A percentile compares a stretch with the other conserved stretches of the same genome.
These are phyloP conservation scores for Eruca vesicaria DNA, from an alignment of 441 rosid species.

Conservation along the genomic window DNA sequence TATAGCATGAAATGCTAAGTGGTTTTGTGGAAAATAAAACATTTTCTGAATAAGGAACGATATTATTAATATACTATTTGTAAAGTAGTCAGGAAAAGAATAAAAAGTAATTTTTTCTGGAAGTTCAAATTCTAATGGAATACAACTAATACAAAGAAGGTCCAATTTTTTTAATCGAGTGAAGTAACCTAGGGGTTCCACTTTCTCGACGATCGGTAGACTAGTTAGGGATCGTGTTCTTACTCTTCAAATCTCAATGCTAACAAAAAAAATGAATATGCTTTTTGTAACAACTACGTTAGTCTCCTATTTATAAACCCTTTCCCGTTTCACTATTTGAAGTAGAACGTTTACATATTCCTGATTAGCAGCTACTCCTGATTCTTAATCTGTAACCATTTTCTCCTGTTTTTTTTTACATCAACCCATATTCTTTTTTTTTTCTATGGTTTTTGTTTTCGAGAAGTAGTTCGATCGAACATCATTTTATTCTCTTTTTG, in stretches of 20 bases:
- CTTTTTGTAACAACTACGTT: not conserved
- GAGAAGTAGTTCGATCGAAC: not conserved
- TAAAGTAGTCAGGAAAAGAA: not conserved
- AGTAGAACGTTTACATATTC: not conserved
- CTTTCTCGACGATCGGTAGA: not conserved
- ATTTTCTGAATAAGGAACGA: not conserved
- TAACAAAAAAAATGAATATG: not conserved
- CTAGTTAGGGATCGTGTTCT: constrained; percentile 10
- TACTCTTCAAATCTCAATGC: constrained; percentile 30
- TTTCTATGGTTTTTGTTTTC: constrained; percentile 6
- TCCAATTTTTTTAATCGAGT: not conserved
- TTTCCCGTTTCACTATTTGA: not conserved
- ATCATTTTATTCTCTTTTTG: not conserved
- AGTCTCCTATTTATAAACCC: constrained; percentile 4
- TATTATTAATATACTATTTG: not conserved
- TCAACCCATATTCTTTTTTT: not conserved
- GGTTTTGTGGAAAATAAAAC: not conserved
- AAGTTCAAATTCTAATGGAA: not conserved
- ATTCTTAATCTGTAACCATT: not conserved
- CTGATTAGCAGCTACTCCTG: not conserved
- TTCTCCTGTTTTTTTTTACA: not conserved
- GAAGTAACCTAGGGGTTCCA: not conserved
- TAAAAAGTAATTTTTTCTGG: not conserved
- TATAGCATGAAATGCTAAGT: not conserved
- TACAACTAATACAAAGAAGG: not conserved